Percentiles rank a stretch among this genome's conserved stretches.
Evolutionary conservation across 2,329 filamentous ascomycete genomes (phyloP).

Genomic region (Oidium heveae): DNA sequence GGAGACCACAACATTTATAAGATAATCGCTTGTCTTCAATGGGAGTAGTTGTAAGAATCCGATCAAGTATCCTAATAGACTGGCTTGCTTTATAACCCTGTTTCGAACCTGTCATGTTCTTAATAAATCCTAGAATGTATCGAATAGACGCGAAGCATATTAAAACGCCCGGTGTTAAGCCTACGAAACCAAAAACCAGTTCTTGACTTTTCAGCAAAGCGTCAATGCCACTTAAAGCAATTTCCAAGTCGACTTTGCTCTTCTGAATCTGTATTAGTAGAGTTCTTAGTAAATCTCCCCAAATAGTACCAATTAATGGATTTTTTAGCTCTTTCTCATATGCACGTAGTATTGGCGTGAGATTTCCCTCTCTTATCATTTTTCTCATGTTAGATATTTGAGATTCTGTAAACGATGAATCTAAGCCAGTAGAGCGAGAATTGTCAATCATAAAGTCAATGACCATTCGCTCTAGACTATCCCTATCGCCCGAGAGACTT

Average conservation of each 20-base stretch:
- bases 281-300: conserved; percentile 69
- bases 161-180: conserved; percentile 76
- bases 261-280: conserved; percentile 94
- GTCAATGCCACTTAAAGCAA: conserved; percentile 90
- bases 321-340: conserved; percentile 73
- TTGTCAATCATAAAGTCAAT: conserved; percentile 83
- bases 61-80: conserved; percentile 56
- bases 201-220: conserved; percentile 87
- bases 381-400: conserved; percentile 51
- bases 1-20: conserved; percentile 77
- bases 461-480: conserved; percentile 91
- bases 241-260: conserved; percentile 93
- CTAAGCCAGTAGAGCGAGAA: conserved; percentile 30
- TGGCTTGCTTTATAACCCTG: conserved; percentile 40
- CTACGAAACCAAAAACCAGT: conserved; percentile 91
- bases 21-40: conserved; percentile 51
- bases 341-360: conserved; percentile 72
- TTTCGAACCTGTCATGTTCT: conserved; percentile 41
- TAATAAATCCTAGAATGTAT: conserved; percentile 46
- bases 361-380: conserved; percentile 72
- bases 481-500: conserved; percentile 69
- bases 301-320: conserved; percentile 59
- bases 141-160: conserved; percentile 51
- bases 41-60: conserved; percentile 45
- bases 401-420: conserved; percentile 29